Conservation (phyloP, 2,329 filamentous ascomycete genomes). For the Venturiaceae sp. region DNA sequence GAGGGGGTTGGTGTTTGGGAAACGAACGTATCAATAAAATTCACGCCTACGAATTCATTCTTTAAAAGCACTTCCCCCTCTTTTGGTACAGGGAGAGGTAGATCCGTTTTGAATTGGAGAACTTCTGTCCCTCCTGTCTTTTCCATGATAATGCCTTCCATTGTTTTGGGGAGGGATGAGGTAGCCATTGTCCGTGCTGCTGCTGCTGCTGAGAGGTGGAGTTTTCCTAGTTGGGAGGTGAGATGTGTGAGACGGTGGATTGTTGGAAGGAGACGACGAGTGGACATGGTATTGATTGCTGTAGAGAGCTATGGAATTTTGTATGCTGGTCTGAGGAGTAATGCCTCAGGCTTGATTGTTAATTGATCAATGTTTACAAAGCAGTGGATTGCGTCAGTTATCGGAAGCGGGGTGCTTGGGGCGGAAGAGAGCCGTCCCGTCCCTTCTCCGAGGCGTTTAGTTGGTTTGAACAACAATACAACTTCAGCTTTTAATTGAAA, state of each 20-base stretch:
- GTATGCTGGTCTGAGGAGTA: no score
- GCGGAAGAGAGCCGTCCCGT: no score
- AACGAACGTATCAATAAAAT: slow-evolving; percentile 73
- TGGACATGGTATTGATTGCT: no score
- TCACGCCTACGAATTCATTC: slow-evolving; percentile 72
- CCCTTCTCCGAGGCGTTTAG: no score
- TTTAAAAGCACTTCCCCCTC: slow-evolving; percentile 70
- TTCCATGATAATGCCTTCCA: slow-evolving; percentile 65
- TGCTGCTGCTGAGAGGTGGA: background rate
- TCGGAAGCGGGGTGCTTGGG: no score
- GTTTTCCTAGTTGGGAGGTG: background rate
- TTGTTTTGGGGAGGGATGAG: slow-evolving; percentile 49
- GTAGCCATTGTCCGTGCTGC: slow-evolving; percentile 28
- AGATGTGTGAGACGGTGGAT: background rate
- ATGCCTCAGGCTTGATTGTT: no score
- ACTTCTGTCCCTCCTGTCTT: slow-evolving; percentile 65
- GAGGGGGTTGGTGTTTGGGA: background rate
- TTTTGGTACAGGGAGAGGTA: slow-evolving; percentile 58
- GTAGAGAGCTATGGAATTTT: no score
- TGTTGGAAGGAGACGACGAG: background rate
- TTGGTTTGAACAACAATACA: no score
- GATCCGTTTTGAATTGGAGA: slow-evolving; percentile 58
- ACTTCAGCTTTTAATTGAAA: no score
- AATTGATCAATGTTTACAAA: no score
- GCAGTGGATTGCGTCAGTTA: no score